Base-by-base conservation (phyloP, 2,329 filamentous ascomycete species). In the Zopfia rhizophila region DNA sequence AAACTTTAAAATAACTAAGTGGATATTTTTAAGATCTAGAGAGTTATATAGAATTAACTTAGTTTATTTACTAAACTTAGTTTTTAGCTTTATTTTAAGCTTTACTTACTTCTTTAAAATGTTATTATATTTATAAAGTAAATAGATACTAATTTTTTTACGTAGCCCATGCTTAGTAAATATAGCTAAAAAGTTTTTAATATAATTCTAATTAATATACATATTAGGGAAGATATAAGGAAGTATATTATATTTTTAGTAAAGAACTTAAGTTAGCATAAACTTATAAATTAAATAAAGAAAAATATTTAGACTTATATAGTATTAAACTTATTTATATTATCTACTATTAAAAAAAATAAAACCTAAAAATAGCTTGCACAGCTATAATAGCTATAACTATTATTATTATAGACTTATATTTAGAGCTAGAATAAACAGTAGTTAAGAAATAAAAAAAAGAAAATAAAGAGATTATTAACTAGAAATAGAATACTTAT, bases 131-230 rank as follows among this genome's bases (percentile, higher is more conserved):
- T 37, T 42, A 21, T 48, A 21, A 24, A 42, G 38, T 31, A n/a
- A 23, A 31, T 48, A 18, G 27, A 48, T 33, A 43, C 44, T 14
- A 19, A 48, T 29, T 24, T 45, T 45, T 25, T 45, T 22, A 31
- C 33, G 32, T 45, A 45, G 25, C 14, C 37, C 28, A 29, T 47
- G 22, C 43, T 47, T 47, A n/a, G 25, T 19, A 13, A 35, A 29
- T 47, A 47, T 40, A 47, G 18, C 37, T 19, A 47, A 17, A 24
- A 47, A 37, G 36, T 47, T 47, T 37, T 47, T 47, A 14, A 47
- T 17, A 41, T 47, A 14, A 29, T 47, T 13, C 28, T 33, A 22
- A 36, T 29, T 41, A 19, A 47, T 27, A 30, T 47, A 17, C 33
- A 47, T 47, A 47, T 47, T 28, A 19, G 43, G 41, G 36, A 17